A percentile compares a stretch with the other conserved stretches of the same genome.
Evolutionary conservation across 2,329 filamentous ascomycete genomes (phyloP).

Genomic region (Colletotrichum aenigma): DNA sequence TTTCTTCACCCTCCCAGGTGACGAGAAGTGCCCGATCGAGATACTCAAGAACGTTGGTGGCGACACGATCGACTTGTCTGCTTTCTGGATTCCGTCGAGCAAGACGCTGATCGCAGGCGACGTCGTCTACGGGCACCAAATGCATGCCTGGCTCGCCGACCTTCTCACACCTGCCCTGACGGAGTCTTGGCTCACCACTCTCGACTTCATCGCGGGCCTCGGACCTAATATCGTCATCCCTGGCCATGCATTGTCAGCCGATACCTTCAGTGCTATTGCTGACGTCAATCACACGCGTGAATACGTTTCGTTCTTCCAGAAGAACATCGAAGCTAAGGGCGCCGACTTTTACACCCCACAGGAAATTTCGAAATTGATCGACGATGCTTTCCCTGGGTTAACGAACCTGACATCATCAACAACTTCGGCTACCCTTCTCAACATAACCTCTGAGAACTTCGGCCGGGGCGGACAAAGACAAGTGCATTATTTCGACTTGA

Average conservation of each 20-base stretch:
- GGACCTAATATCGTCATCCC: background rate
- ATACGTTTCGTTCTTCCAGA: constrained; percentile 7
- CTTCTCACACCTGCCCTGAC: constrained; percentile 4
- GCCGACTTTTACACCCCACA: background rate
- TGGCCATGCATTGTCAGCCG: background rate
- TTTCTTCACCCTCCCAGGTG: constrained; percentile 6
- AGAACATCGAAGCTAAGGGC: constrained; percentile 10
- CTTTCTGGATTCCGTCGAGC: constrained; percentile 9
- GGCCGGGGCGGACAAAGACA: background rate
- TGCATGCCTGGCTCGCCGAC: constrained; percentile 17
- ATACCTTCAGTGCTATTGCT: background rate
- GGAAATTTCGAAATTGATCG: background rate
- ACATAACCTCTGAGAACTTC: constrained; percentile 10
- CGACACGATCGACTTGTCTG: constrained; percentile 3
- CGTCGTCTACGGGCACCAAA: constrained; percentile 4
- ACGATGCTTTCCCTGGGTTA: background rate
- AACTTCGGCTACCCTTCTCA: background rate
- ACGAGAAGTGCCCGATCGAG: constrained; percentile 1
- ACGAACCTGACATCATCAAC: background rate
- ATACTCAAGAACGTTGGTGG: background rate
- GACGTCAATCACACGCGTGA: background rate
- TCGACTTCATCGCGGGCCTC: constrained; percentile 3
- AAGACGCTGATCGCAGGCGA: constrained; percentile 7
- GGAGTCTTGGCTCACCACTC: background rate
- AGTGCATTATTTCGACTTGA: background rate